Evolutionary conservation across 2,329 filamentous ascomycete species (phyloP), one percentile per base, ranked within the genome.

Genomic region (Botrytis squamosa): DNA sequence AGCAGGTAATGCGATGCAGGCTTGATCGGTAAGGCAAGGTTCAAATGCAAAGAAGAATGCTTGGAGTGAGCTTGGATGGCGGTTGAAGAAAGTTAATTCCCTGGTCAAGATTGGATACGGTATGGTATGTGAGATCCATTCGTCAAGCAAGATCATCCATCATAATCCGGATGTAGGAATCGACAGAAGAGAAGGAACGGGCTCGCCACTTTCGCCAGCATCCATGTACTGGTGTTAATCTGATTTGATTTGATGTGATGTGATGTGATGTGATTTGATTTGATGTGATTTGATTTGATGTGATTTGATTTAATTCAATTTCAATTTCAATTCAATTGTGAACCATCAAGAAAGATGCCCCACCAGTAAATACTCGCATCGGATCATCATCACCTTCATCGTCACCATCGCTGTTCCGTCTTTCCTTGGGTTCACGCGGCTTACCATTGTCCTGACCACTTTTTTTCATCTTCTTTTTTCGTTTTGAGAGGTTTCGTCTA

Each of bases 11-110:
- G 70, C 60, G 44, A 57, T 72, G 70, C 60, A 62, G 49, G 70
- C 59, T 70, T 72, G 70, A 66, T 72, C 62, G 70, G 70, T 59
- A 72, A 66, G 8, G 70, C 60, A 72, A 44, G 70, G 63, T 65
- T 65, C 46, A 44, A 66, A 72, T 72, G 70, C 70, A 72, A 59
- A 72, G 60, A 72, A 66, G 60, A 63, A 59, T 72, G 60, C 49
- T 55, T 55, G 36, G 44, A 55, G 59, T 62, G 59, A 25, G 59
- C 36, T 40, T 62, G 49, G 65, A n/a, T 55, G 46, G 65, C 46
- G 4, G 65, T n/a, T 68, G 46, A 40, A 68, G 63, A 65, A 64
- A 40, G 16, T 42, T 42, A 10, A 64, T 55, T 42, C 25, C 60
- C 25, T 63, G 60, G 60, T 25, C 18, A 9, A 42, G 22, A 33